Percentiles rank a stretch among this genome's conserved stretches.
Conservation (phyloP, 2,329 filamentous ascomycete species). For the Leptodontidium sp. region DNA sequence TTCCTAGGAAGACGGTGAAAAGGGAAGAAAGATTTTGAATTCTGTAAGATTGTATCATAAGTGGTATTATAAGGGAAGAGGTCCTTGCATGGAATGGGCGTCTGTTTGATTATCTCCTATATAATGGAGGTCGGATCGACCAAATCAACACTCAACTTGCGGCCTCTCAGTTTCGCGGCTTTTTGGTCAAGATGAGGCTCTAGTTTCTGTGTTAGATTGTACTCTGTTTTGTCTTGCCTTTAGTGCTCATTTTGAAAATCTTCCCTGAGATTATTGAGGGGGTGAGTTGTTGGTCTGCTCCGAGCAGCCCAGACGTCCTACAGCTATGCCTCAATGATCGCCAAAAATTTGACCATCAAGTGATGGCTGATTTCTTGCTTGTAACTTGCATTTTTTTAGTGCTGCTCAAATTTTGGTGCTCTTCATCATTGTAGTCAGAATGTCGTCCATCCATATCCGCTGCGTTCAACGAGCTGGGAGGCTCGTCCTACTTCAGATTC, state of each 20-base stretch:
- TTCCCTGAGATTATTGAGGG: background rate
- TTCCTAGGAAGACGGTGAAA: conserved; percentile 39
- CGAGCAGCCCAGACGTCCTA: background rate
- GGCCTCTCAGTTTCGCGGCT: background rate
- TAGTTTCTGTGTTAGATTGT: background rate
- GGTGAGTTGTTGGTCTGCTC: background rate
- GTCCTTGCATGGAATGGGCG: conserved; percentile 36
- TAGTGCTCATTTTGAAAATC: background rate
- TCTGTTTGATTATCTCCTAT: conserved; percentile 30
- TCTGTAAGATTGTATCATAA: conserved; percentile 39
- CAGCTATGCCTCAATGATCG: too few species aligned
- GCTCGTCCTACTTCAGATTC: too few species aligned
- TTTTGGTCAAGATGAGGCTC: background rate
- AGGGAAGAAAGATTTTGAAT: conserved; percentile 12
- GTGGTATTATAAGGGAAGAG: conserved; percentile 33
- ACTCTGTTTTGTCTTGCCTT: background rate
- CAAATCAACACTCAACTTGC: conserved; percentile 30
- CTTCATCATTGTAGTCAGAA: too few species aligned
- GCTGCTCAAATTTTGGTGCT: too few species aligned
- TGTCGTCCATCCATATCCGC: too few species aligned
- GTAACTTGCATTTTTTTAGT: too few species aligned
- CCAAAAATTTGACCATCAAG: background rate
- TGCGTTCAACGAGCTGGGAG: too few species aligned
- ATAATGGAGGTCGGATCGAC: conserved; percentile 29
- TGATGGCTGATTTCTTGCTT: background rate